A percentile compares a stretch with the other conserved stretches of the same genome.
Evolutionary conservation across 1,139 yeast species (phyloP).

Genomic region (Blastobotrys persicus): DNA sequence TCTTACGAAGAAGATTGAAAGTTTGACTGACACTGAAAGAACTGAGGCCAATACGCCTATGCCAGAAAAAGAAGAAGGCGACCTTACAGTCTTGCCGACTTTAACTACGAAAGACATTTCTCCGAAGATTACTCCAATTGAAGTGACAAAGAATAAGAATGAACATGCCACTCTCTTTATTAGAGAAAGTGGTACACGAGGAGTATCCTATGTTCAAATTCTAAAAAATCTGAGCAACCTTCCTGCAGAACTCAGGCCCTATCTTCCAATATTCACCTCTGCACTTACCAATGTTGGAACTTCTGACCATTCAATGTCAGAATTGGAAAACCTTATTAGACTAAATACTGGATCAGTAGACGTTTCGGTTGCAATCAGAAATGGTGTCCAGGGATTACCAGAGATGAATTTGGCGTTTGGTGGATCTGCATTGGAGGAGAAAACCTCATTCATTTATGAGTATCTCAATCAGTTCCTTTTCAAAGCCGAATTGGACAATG

Average conservation of each 20-base stretch:
- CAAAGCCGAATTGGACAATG: slow-evolving; percentile 67
- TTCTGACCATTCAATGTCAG: slow-evolving; percentile 61
- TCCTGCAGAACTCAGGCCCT: slow-evolving; percentile 62
- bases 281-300: slow-evolving; percentile 89
- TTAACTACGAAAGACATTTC: slow-evolving; percentile 71
- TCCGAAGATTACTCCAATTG: slow-evolving; percentile 47
- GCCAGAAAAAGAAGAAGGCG: slow-evolving; percentile 60
- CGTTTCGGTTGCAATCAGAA: slow-evolving; percentile 53
- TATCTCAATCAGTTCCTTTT: slow-evolving; percentile 66
- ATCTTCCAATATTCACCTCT: slow-evolving; percentile 71
- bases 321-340: slow-evolving; percentile 80
- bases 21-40: slow-evolving; percentile 55
- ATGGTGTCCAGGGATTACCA: slow-evolving; percentile 1
- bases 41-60: slow-evolving; percentile 59
- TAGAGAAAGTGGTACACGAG: slow-evolving; percentile 37
- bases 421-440: slow-evolving; percentile 73
- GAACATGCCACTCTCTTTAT: slow-evolving; percentile 27
- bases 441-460: slow-evolving; percentile 56
- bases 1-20: slow-evolving; percentile 45
- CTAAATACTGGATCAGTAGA: slow-evolving; percentile 81
- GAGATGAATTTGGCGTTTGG: slow-evolving; percentile 52
- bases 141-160: slow-evolving; percentile 25
- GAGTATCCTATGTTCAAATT: slow-evolving; percentile 28
- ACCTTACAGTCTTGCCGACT: slow-evolving; percentile 76
- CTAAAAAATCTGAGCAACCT: slow-evolving; percentile 42